Percentiles rank a stretch among this genome's conserved stretches.
phyloP scores from a whole-genome alignment of 2,329 filamentous ascomycete species.

The Diaporthe caulivora region DNA sequence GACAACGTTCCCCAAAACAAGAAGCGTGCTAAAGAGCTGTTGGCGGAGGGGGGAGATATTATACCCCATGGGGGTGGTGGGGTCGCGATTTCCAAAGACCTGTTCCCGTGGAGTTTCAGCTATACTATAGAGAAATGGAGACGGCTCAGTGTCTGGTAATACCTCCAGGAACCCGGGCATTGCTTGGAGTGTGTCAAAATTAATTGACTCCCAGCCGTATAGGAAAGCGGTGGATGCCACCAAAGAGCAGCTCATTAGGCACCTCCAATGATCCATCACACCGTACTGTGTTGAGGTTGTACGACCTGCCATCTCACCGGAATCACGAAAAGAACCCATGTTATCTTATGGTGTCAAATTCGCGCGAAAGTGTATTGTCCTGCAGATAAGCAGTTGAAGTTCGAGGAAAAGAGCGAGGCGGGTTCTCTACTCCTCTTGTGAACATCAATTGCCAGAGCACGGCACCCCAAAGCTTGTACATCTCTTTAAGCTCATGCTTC shows the following conservation, averaged over 20 bases:
- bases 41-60: constrained; percentile 18
- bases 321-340: not conserved
- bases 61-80: constrained; percentile 5
- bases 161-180: constrained; percentile 21
- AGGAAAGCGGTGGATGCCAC: constrained; percentile 5
- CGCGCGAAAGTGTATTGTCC: not conserved
- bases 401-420: too few relatives aligned
- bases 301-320: not conserved
- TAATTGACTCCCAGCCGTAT: not conserved
- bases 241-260: constrained; percentile 6
- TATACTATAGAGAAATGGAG: not conserved
- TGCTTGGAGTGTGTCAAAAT: constrained; percentile 17
- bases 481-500: not conserved
- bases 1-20: not conserved
- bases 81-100: constrained; percentile 19
- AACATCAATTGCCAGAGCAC: not conserved
- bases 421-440: not conserved
- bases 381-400: not conserved
- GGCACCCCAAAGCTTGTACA: not conserved
- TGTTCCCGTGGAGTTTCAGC: not conserved
- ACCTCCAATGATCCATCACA: not conserved
- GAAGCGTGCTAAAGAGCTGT: not conserved
- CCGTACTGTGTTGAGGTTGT: not conserved
- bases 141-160: rapidly evolving
- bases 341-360: too few relatives aligned